A percentile compares a stretch with the other conserved stretches of the same genome.
Evolutionary conservation across 305 asterid genomes (phyloP).

Genomic region (Nicotiana rustica): DNA sequence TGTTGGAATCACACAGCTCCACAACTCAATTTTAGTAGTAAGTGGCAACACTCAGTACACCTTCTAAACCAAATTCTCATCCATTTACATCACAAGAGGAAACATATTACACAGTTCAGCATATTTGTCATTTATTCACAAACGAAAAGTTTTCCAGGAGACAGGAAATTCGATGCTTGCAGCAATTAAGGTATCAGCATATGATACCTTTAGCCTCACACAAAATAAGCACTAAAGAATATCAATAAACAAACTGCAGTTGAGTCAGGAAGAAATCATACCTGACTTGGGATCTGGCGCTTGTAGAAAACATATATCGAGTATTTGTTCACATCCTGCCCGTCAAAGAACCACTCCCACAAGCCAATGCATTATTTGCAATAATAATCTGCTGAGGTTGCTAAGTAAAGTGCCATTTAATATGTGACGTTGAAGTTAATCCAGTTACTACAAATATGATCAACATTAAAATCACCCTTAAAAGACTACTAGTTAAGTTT

Average conservation of each 20-base stretch:
- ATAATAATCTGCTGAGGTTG: conserved; percentile 51
- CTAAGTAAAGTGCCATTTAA: conserved; percentile 63
- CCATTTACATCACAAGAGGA: too few species aligned
- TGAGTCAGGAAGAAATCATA: conserved; percentile 42
- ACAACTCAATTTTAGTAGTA: too few species aligned
- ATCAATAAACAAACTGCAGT: conserved; percentile 31
- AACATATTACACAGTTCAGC: too few species aligned
- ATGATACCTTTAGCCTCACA: not conserved
- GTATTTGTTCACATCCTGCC: conserved; percentile 66
- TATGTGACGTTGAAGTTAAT: conserved; percentile 78
- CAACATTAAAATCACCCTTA: conserved; percentile 62
- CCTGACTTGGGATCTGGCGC: conserved; percentile 90
- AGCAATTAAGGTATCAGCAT: too few species aligned
- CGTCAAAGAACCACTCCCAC: conserved; percentile 92
- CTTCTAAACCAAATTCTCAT: too few species aligned
- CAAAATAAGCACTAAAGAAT: conserved; percentile 28
- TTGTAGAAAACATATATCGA: conserved; percentile 76
- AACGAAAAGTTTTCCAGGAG: too few species aligned
- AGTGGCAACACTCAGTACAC: too few species aligned
- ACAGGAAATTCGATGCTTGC: too few species aligned
- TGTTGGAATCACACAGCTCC: too few species aligned
- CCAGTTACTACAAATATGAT: conserved; percentile 87
- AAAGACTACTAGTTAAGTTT: conserved; percentile 68
- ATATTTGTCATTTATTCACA: too few species aligned
- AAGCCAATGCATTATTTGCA: conserved; percentile 48